phyloP scores from a whole-genome alignment of 2,329 filamentous ascomycete species.

The Cordyceps farinosa region DNA sequence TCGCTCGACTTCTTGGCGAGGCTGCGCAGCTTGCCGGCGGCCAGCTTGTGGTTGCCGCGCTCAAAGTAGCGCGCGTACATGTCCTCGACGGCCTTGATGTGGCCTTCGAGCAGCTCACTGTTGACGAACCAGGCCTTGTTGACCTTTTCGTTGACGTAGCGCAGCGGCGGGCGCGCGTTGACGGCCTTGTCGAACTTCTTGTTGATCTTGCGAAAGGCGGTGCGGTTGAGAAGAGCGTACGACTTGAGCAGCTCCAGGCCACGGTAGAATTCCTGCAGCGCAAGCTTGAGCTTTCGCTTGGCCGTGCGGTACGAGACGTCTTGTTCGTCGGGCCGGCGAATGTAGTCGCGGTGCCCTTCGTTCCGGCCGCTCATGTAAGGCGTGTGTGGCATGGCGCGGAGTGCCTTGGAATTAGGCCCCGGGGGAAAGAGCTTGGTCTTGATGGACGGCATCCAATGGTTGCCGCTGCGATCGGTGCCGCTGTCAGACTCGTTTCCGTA shows the following conservation, averaged over 20 bases:
- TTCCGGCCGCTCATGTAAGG: constrained; percentile 37
- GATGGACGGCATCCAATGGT: constrained; percentile 50
- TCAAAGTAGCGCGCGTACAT: constrained; percentile 95
- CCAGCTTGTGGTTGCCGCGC: constrained; percentile 86
- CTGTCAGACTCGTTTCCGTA: constrained; percentile 25
- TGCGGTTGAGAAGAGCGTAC: constrained; percentile 84
- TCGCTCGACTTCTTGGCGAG: constrained; percentile 57
- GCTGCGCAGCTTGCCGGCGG: constrained; percentile 78
- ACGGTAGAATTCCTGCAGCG: constrained; percentile 89
- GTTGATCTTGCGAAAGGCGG: constrained; percentile 94
- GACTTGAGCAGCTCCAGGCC: constrained; percentile 88
- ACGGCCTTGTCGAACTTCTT: constrained; percentile 97
- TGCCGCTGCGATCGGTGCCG: constrained; percentile 19
- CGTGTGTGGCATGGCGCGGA: constrained; percentile 52
- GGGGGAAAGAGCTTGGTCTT: constrained; percentile 52
- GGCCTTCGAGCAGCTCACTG: constrained; percentile 76
- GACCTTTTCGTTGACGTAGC: constrained; percentile 89
- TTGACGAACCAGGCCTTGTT: constrained; percentile 88
- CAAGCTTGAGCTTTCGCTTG: constrained; percentile 87
- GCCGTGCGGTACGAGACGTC: constrained; percentile 80
- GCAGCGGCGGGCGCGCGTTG: constrained; percentile 69
- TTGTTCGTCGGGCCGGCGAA: constrained; percentile 42
- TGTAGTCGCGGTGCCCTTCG: constrained; percentile 47
- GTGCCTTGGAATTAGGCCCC: constrained; percentile 58
- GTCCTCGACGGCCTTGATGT: constrained; percentile 81